Evolutionary conservation across 2,329 filamentous ascomycete species (phyloP), one percentile per base, ranked within the genome.

Genomic region (Colletotrichum melonis): DNA sequence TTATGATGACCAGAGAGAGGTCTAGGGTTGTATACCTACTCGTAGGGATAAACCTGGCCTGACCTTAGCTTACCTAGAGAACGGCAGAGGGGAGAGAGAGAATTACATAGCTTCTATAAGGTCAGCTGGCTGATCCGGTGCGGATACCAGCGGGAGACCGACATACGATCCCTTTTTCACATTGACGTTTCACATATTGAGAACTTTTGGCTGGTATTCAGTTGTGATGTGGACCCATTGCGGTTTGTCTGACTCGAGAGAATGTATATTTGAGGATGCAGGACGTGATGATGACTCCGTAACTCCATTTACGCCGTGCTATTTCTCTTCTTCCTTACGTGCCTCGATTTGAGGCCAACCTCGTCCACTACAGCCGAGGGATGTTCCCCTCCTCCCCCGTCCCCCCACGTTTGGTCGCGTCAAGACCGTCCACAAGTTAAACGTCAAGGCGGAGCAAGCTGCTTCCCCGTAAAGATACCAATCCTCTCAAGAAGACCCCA

Each of bases 121-220:
- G 72, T 75, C 72, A 74, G 74, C 74, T 75, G 74, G 74, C 74
- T 75, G 72, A 74, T 74, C 68, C 69, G 38, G 49, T 60, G 67
- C 54, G 62, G 64, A 58, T 57, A 65, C 57, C 67, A 74, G 72
- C 38, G 62, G 38, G 57, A n/a, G 49, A 66, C 35, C 19, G 65
- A 46, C 24, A 63, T 46, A 56, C 52, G 24, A 49, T 42, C 2
- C 22, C 38, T 42, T 42, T 42, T 42, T 42, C 32, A 35, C 32
- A 35, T 30, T 30, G 30, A 30, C 7, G 30, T 66, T 66, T 22
- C 52, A 9, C 24, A n/a, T 38, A 26, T 12, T 24, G 32, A 56
- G 28, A 30, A 14, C 7, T 5, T 8, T 24, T 56, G n/a, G 14
- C 22, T 55, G 3, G n/a, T 28, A 30, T 12, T 3, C 6, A 16